phyloP scores from a whole-genome alignment of 202 grass and related monocot genomes.

The Zizania palustris region DNA sequence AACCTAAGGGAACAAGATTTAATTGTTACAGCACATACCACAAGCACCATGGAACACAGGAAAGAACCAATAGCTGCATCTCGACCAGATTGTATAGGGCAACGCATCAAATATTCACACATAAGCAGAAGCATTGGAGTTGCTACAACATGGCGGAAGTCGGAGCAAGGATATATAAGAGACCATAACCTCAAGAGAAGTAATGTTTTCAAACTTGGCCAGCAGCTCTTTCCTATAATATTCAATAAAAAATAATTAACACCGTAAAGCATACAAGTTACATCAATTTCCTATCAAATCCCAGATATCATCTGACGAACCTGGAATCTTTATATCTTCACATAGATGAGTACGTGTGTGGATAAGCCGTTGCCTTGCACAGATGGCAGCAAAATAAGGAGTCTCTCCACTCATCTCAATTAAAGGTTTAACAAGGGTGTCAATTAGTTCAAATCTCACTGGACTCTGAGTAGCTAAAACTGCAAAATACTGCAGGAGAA shows the following conservation, averaged over 20 bases:
- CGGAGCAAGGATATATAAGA: slow-evolving; percentile 85
- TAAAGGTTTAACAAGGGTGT: slow-evolving; percentile 86
- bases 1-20: slow-evolving; percentile 25
- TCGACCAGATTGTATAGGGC: slow-evolving; percentile 74
- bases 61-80: slow-evolving; percentile 91
- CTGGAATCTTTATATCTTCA: slow-evolving; percentile 83
- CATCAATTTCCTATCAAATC: slow-evolving; percentile 30
- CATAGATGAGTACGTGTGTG: slow-evolving; percentile 65
- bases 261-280: slow-evolving; percentile 18
- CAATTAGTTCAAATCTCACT: slow-evolving; percentile 75
- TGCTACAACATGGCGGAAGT: slow-evolving; percentile 85
- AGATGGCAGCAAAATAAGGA: slow-evolving; percentile 97
- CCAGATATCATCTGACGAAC: slow-evolving; percentile 48
- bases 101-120: slow-evolving; percentile 93
- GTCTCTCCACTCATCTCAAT: slow-evolving; percentile 94
- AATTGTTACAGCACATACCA: slow-evolving; percentile 50
- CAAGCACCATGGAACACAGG: slow-evolving; percentile 88
- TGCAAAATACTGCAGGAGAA: slow-evolving; percentile 94
- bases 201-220: slow-evolving; percentile 87
- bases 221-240: slow-evolving; percentile 72
- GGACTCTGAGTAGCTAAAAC: slow-evolving; percentile 68
- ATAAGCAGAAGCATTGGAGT: slow-evolving; percentile 86
- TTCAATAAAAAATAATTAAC: slow-evolving; percentile 34
- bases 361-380: slow-evolving; percentile 84
- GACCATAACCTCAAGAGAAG: slow-evolving; percentile 94